phyloP scores from a whole-genome alignment of 177 flowering plant species.

The Telopea speciosissima region DNA sequence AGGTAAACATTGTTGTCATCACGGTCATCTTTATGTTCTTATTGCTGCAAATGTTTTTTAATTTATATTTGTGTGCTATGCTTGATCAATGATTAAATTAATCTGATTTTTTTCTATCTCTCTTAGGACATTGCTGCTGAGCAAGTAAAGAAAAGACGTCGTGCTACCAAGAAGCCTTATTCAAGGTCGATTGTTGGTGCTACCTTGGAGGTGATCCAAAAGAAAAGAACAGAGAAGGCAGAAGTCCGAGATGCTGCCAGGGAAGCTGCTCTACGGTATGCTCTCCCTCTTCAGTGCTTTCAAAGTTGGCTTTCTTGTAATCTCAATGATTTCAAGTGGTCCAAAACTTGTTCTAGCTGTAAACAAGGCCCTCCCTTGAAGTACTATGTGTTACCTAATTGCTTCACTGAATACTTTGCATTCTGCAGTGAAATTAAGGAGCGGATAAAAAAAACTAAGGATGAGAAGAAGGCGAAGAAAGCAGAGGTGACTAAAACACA shows the following conservation, averaged over 20 bases:
- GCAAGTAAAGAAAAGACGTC: constrained; percentile 42
- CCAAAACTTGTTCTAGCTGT: neutral
- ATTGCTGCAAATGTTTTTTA: neutral
- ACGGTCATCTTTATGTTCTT: neutral
- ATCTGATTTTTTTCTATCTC: neutral
- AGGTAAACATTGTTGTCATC: neutral
- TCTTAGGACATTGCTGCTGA: constrained; percentile 38
- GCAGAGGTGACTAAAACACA: constrained; percentile 28
- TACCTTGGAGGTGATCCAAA: constrained; percentile 45
- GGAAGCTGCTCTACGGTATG: constrained; percentile 46
- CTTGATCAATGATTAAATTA: neutral
- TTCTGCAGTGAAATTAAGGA: constrained; percentile 28
- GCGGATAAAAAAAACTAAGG: constrained; percentile 32
- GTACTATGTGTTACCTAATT: neutral
- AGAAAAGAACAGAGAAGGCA: constrained; percentile 40
- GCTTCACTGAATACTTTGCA: neutral
- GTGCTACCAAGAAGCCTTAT: constrained; percentile 40
- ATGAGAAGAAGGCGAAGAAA: constrained; percentile 36
- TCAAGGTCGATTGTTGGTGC: constrained; percentile 53
- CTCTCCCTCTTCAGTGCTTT: neutral
- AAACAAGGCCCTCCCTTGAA: neutral
- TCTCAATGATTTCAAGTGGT: neutral
- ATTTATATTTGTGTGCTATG: too few relatives aligned
- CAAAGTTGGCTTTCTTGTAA: neutral
- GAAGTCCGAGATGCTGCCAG: constrained; percentile 49